Conservation (phyloP, 2,329 filamentous ascomycete species). For the Penicillium sp. region DNA sequence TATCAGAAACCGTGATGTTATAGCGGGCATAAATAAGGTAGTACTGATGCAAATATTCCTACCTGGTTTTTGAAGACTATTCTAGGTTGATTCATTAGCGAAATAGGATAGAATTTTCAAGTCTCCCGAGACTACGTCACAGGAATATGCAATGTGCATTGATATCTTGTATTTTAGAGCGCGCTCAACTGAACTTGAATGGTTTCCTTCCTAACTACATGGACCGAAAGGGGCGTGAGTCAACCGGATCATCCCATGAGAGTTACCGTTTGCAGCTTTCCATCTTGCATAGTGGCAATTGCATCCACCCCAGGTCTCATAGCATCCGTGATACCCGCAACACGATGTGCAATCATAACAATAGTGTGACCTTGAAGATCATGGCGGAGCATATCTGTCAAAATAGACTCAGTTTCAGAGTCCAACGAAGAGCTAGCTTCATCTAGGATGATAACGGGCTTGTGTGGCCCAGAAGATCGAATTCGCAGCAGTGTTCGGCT, state of each 20-base stretch:
- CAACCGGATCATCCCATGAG: background rate
- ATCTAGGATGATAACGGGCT: conserved; percentile 8
- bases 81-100: background rate
- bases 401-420: conserved; percentile 1
- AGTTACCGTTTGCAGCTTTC: background rate
- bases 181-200: too few species aligned
- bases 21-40: background rate
- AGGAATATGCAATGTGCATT: too few species aligned
- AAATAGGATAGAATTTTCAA: background rate
- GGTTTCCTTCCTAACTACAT: background rate
- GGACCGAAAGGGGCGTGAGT: background rate
- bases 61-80: background rate
- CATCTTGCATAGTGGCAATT: conserved; percentile 4
- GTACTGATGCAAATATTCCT: background rate
- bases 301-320: conserved; percentile 3
- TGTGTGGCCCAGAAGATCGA: background rate
- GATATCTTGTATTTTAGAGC: too few species aligned
- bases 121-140: too few species aligned
- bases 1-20: background rate
- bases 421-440: conserved; percentile 12
- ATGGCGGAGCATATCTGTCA: conserved; percentile 2
- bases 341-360: conserved; percentile 2
- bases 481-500: conserved; percentile 1
- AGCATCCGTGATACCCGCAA: conserved; percentile 3
- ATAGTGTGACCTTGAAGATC: conserved; percentile 1